Conservation (phyloP, 768 basidiomycete genomes). For the Paxillus involutus region DNA sequence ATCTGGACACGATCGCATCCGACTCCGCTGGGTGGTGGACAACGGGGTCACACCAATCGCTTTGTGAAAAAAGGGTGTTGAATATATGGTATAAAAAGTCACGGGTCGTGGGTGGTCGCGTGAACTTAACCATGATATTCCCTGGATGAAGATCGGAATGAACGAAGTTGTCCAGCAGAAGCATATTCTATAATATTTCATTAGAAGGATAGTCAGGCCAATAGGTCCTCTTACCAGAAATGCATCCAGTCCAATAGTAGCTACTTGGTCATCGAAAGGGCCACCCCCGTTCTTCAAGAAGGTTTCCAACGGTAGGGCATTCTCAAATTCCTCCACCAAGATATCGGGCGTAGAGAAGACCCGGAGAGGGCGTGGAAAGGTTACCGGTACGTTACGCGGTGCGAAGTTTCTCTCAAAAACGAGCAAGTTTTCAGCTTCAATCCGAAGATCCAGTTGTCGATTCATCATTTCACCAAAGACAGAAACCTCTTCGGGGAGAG, state of each 20-base stretch:
- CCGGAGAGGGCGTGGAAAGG: slow-evolving; percentile 86
- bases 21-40: slow-evolving; percentile 42
- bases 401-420: slow-evolving; percentile 87
- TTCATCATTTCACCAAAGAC: slow-evolving; percentile 98
- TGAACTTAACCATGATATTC: slow-evolving; percentile 98
- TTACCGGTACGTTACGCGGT: slow-evolving; percentile 74
- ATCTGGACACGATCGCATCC: slow-evolving; percentile 64
- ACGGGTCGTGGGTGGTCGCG: slow-evolving; percentile 73
- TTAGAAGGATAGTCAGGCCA: slow-evolving; percentile 1
- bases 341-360: slow-evolving; percentile 81
- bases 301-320: slow-evolving; percentile 84
- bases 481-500: slow-evolving; percentile 89
- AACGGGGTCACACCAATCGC: slow-evolving; percentile 19
- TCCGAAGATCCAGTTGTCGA: slow-evolving; percentile 86
- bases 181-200: slow-evolving; percentile 75
- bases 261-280: slow-evolving; percentile 85
- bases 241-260: slow-evolving; percentile 91
- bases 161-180: slow-evolving; percentile 96
- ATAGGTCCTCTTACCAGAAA: slow-evolving; percentile 67
- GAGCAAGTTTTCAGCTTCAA: slow-evolving; percentile 86
- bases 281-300: slow-evolving; percentile 92
- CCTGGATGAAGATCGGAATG: slow-evolving; percentile 91
- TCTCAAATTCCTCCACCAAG: slow-evolving; percentile 90
- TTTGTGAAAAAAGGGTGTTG: slow-evolving; percentile 47
- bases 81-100: slow-evolving; percentile 64